phyloP scores from a whole-genome alignment of 495 filamentous ascomycete genomes.

The Alectoria sarmentosa region DNA sequence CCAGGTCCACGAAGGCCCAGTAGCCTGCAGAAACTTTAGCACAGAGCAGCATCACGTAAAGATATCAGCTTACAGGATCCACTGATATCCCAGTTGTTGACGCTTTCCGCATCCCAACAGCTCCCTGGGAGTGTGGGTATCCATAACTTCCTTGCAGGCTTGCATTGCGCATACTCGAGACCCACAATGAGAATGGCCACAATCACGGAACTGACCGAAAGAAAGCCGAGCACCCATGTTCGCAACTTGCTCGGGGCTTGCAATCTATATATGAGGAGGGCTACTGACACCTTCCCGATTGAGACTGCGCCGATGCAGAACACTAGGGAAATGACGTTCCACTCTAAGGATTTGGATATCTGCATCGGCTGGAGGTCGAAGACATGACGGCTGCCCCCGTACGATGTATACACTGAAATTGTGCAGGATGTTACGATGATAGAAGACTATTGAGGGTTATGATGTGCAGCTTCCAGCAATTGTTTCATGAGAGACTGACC shows the following conservation, averaged over 20 bases:
- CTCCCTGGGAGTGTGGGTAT: not conserved
- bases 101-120: not conserved
- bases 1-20: not conserved
- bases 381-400: not conserved
- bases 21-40: slow-evolving; percentile 4
- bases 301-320: not conserved
- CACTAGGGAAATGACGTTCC: not conserved
- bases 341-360: not conserved
- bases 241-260: not conserved
- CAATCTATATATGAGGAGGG: not conserved
- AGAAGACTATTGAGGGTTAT: too few species aligned
- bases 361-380: not conserved
- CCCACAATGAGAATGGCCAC: not conserved
- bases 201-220: not conserved
- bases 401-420: not conserved
- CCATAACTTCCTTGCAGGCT: not conserved
- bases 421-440: too few species aligned
- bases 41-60: not conserved
- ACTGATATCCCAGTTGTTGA: not conserved
- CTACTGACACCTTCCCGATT: slow-evolving; percentile 6
- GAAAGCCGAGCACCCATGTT: not conserved
- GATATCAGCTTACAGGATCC: slow-evolving; percentile 6
- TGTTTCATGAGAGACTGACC: too few species aligned
- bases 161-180: not conserved
- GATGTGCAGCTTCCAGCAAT: too few species aligned